These are phyloP conservation scores for Collybia mongolica DNA, from an alignment of 768 basidiomycete species.

Conservation along the genomic window DNA sequence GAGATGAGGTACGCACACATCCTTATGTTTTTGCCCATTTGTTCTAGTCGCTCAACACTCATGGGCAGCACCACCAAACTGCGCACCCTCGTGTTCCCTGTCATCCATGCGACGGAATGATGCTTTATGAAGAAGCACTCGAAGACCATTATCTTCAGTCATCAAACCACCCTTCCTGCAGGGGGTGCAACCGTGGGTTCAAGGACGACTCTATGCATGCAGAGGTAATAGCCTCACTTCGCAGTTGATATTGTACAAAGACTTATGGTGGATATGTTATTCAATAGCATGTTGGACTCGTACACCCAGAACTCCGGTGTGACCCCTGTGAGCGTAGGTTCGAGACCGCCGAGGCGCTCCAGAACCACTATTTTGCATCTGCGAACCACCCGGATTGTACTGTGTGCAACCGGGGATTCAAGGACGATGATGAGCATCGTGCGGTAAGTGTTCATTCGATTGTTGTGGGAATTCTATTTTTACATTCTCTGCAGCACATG, in stretches of 20 bases:
- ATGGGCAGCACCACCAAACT: conserved; percentile 29
- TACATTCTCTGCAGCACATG: conserved; percentile 3
- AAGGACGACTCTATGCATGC: conserved; percentile 21
- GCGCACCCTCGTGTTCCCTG: conserved; percentile 26
- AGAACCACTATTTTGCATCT: conserved; percentile 40
- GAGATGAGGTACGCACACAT: conserved; percentile 30
- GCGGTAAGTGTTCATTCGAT: conserved; percentile 24
- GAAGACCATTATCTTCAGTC: conserved; percentile 38
- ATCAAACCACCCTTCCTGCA: conserved; percentile 24
- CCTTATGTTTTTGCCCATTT: not conserved
- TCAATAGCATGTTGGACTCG: not conserved
- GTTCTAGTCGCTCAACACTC: not conserved
- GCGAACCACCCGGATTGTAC: conserved; percentile 44
- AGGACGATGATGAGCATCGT: conserved; percentile 32
- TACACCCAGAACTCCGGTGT: conserved; percentile 23
- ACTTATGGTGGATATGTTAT: no score
- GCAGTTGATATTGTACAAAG: no score
- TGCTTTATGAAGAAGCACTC: conserved; percentile 34
- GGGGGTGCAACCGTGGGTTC: conserved; percentile 11
- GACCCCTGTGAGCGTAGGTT: conserved; percentile 38
- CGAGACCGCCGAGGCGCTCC: conserved; percentile 29
- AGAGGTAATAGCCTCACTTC: conserved; percentile 25
- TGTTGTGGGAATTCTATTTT: not conserved
- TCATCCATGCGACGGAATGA: conserved; percentile 24
- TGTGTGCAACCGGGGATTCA: conserved; percentile 40